Evolutionary conservation across 2,329 filamentous ascomycete species (phyloP).

Genomic region (Penicillium sp.): DNA sequence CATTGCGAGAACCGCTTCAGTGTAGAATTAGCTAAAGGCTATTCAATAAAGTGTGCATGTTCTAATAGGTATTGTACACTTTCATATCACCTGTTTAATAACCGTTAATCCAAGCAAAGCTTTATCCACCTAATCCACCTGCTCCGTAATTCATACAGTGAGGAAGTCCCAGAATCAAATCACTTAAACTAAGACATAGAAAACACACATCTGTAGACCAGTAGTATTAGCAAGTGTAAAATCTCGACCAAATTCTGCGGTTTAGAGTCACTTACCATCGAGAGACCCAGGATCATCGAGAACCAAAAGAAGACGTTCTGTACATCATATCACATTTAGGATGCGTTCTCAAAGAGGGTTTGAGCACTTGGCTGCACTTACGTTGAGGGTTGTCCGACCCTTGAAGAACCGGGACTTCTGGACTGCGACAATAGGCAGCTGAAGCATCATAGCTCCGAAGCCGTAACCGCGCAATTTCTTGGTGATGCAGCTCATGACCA

Average conservation of each 20-base stretch:
- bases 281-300: slow-evolving; percentile 84
- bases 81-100: background rate
- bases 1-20: no score
- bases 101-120: background rate
- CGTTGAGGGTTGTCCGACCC: slow-evolving; percentile 74
- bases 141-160: background rate
- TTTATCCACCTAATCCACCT: background rate
- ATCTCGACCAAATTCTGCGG: background rate
- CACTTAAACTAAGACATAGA: slow-evolving; percentile 55
- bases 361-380: slow-evolving; percentile 28
- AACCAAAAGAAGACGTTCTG: slow-evolving; percentile 85
- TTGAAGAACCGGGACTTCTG: slow-evolving; percentile 79
- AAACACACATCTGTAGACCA: slow-evolving; percentile 55
- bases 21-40: background rate
- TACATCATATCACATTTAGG: background rate
- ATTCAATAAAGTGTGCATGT: background rate
- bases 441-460: slow-evolving; percentile 92
- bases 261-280: slow-evolving; percentile 60
- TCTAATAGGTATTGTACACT: background rate
- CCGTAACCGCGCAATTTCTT: slow-evolving; percentile 96
- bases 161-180: background rate
- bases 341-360: background rate
- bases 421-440: slow-evolving; percentile 90
- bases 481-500: slow-evolving; percentile 97
- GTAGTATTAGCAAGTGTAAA: background rate